Evolutionary conservation across 768 basidiomycete species (phyloP).

Genomic region (Pulveroboletus sp.): DNA sequence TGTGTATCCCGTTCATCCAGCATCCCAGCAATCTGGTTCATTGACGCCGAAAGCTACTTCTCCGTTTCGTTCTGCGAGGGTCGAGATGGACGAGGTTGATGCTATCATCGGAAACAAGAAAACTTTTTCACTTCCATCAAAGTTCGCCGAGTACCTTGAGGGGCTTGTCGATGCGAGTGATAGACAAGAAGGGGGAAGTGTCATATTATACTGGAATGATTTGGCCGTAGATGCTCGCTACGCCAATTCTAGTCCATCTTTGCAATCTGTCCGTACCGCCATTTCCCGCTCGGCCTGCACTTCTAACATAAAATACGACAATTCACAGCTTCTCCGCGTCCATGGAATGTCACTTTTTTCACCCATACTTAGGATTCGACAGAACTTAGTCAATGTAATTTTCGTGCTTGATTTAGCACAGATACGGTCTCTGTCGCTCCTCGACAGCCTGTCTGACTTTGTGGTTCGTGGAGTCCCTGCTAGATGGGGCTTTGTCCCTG

Average conservation of each 20-base stretch:
- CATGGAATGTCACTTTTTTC: conserved; percentile 55
- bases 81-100: background rate
- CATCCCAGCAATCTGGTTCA: conserved; percentile 39
- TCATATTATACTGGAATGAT: conserved; percentile 88
- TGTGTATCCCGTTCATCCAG: conserved; percentile 55
- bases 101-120: conserved; percentile 62
- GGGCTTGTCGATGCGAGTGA: conserved; percentile 93
- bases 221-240: conserved; percentile 77
- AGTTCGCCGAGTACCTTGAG: conserved; percentile 36
- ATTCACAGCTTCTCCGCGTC: conserved; percentile 25
- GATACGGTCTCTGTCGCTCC: conserved; percentile 51
- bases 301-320: conserved; percentile 1
- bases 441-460: conserved; percentile 63
- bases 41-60: background rate
- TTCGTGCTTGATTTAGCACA: conserved; percentile 78
- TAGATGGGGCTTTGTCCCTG: conserved; percentile 82
- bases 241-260: conserved; percentile 44
- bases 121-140: conserved; percentile 72
- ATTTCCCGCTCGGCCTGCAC: background rate
- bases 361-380: conserved; percentile 67
- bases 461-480: conserved; percentile 71
- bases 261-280: conserved; percentile 42
- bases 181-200: conserved; percentile 65
- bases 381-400: conserved; percentile 82
- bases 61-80: conserved; percentile 10